Conservation (phyloP, 495 filamentous ascomycete species). For the Trichoderma virens region DNA sequence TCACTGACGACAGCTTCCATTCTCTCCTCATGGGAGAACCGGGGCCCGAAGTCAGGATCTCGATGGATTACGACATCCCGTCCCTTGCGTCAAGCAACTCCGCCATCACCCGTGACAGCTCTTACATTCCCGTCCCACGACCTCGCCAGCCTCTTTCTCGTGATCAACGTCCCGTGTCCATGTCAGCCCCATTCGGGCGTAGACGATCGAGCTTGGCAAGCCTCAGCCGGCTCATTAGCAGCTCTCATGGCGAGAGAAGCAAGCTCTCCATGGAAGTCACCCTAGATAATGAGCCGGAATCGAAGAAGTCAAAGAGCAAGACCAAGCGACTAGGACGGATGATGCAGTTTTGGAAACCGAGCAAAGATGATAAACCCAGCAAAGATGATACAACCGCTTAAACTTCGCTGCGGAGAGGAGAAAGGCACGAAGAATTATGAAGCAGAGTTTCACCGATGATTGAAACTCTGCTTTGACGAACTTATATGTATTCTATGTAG, state of each 20-base stretch:
- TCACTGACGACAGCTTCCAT: constrained; percentile 58
- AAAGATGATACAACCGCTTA: constrained; percentile 21
- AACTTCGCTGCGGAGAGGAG: background rate
- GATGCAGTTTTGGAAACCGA: constrained; percentile 74
- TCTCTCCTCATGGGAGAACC: constrained; percentile 55
- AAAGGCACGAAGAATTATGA: background rate
- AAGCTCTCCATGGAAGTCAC: constrained; percentile 68
- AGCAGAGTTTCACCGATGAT: background rate
- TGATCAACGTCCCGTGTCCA: constrained; percentile 50
- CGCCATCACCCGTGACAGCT: constrained; percentile 65
- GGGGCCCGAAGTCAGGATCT: constrained; percentile 59
- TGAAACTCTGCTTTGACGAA: constrained; percentile 1
- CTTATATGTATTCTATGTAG: constrained; percentile 9
- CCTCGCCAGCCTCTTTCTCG: background rate
- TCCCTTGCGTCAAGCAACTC: constrained; percentile 82
- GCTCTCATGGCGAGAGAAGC: constrained; percentile 68
- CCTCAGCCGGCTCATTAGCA: constrained; percentile 73
- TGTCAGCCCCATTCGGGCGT: constrained; percentile 58
- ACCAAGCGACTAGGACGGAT: constrained; percentile 68
- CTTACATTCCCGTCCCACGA: constrained; percentile 37
- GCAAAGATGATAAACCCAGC: constrained; percentile 23
- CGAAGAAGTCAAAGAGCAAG: constrained; percentile 49
- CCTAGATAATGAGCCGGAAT: constrained; percentile 36
- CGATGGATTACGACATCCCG: constrained; percentile 71
- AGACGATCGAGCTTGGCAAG: constrained; percentile 82